These are phyloP conservation scores for Pelagophyceae sp. DNA, from an alignment of 352 stramenopile species.

Conservation along the genomic window DNA sequence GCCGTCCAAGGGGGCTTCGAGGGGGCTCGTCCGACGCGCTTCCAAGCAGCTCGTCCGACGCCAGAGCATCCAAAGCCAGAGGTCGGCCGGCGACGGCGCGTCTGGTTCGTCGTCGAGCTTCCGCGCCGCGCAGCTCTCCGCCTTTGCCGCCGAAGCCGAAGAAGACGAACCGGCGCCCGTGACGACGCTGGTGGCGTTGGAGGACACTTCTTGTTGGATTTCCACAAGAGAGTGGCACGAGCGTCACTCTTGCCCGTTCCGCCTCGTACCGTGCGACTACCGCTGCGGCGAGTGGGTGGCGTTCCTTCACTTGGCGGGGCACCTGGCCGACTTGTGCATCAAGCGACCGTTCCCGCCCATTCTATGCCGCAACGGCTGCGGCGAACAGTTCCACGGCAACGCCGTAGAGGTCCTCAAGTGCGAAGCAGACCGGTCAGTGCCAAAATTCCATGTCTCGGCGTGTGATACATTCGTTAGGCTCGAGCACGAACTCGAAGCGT, in stretches of 20 bases:
- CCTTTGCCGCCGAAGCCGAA: too few relatives aligned
- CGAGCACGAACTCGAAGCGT: conserved; percentile 45
- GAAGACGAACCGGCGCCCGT: not conserved
- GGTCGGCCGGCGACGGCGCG: too few relatives aligned
- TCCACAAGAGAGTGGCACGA: conserved; percentile 21
- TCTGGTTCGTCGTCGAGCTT: not conserved
- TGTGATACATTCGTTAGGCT: conserved; percentile 13
- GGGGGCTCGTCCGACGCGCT: not conserved
- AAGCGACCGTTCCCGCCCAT: conserved; percentile 41
- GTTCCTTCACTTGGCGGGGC: conserved; percentile 34
- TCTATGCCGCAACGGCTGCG: conserved; percentile 39
- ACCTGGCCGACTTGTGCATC: conserved; percentile 37
- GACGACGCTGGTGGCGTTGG: not conserved
- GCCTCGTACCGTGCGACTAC: conserved; percentile 29
- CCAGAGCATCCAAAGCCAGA: too few relatives aligned
- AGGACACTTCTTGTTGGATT: not conserved
- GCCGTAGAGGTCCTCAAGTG: conserved; percentile 37
- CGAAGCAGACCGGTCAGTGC: conserved; percentile 33
- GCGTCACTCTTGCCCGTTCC: conserved; percentile 31
- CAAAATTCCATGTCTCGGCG: not conserved
- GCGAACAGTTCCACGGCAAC: conserved; percentile 34
- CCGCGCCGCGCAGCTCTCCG: not conserved
- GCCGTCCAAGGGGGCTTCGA: not conserved
- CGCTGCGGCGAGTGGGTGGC: conserved; percentile 42
- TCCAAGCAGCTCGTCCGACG: too few relatives aligned